These are phyloP conservation scores for Cucurbitaria berberidis DNA, from an alignment of 2,329 filamentous ascomycete genomes.

Conservation along the genomic window DNA sequence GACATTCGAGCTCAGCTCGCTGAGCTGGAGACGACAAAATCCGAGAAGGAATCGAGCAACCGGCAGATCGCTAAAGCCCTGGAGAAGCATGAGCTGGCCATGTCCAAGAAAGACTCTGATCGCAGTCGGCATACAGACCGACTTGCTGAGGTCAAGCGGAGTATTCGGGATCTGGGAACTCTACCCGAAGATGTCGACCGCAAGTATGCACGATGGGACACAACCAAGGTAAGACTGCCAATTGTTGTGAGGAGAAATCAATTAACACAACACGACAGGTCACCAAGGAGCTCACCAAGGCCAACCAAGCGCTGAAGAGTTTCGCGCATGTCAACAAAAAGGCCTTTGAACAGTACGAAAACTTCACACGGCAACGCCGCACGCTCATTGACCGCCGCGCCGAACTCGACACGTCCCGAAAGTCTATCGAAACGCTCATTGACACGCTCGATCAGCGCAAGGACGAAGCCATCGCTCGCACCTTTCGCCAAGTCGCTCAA, in stretches of 20 bases:
- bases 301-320: conserved; percentile 92
- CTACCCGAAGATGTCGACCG: conserved; percentile 92
- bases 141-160: conserved; percentile 80
- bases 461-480: conserved; percentile 96
- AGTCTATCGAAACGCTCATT: conserved; percentile 90
- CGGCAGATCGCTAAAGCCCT: conserved; percentile 79
- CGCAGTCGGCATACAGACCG: conserved; percentile 80
- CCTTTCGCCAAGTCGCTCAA: conserved; percentile 95
- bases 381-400: conserved; percentile 81
- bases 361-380: conserved; percentile 91
- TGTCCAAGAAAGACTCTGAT: conserved; percentile 91
- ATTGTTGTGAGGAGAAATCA: background rate
- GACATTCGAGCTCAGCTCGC: conserved; percentile 60
- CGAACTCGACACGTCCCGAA: conserved; percentile 85
- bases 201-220: conserved; percentile 84
- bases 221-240: conserved; percentile 67
- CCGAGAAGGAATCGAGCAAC: conserved; percentile 72
- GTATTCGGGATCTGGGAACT: conserved; percentile 91
- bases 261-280: conserved; percentile 27
- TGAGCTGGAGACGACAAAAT: conserved; percentile 64
- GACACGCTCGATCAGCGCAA: conserved; percentile 92
- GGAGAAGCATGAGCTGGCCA: conserved; percentile 82
- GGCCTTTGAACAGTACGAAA: conserved; percentile 98
- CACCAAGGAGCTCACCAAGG: conserved; percentile 75
- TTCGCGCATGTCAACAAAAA: conserved; percentile 99